Base-by-base conservation (phyloP, 2,329 filamentous ascomycete species). In the Neocucurbitaria cava region DNA sequence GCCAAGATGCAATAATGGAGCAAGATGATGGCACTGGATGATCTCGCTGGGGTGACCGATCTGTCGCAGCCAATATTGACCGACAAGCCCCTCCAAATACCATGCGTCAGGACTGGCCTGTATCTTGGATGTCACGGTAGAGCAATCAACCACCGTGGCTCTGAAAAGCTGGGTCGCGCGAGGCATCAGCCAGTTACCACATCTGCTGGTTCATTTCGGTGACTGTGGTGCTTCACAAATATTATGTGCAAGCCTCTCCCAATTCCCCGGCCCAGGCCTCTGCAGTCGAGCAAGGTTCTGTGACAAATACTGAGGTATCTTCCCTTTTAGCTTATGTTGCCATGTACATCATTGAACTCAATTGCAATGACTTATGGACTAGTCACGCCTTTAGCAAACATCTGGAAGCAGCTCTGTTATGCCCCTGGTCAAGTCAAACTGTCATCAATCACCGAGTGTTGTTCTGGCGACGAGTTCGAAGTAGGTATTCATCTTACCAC, bases 11-110 rank as follows among this genome's bases (percentile, higher is more conserved):
- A 48, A 57, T 31, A 36, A 49, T 45, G 51, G 52, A 51, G 45
- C 50, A 54, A 54, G 36, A 58, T 52, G 55, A 46, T 56, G 51
- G 56, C 53, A 43, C 59, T 52, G 53, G 42, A 62, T 46, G 55
- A 71, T 59, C 59, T 73, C 68, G 70, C 68, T 68, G 70, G 71
- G 59, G 51, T 65, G 36, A 53, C 56, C 49, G 52, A 62, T 58
- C 47, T 8, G 54, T 55, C 46, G 20, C 36, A 42, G 17, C 59
- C 48, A 38, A 45, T 64, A 64, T 67, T 58, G 60, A 61, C 49
- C 50, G 52, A 45, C 43, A 55, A 43, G 49, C 49, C 52, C 52
- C 48, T 45, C 42, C 48, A 49, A 53, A 46, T 54, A 61, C 52
- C 49, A 36, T 3, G 36, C 46, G 46, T 49, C 51, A 51, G 43